Evolutionary conservation across 2,329 filamentous ascomycete genomes (phyloP).

Genomic region (Apiospora aurea): DNA sequence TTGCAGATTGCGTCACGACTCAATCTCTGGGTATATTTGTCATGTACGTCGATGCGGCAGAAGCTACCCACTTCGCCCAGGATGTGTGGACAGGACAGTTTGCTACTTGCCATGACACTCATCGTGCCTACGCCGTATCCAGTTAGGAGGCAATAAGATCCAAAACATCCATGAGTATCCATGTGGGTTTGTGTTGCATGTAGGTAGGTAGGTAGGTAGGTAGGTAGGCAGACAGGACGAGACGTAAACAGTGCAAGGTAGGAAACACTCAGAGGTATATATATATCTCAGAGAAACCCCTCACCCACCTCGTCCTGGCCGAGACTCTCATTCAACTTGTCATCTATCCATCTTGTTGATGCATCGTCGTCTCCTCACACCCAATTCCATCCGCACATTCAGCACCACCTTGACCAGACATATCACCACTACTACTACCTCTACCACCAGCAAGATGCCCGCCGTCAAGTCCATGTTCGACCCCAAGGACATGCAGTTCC

Average conservation of each 20-base stretch:
- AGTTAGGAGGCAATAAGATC: neutral
- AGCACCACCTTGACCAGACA: slow-evolving; percentile 3
- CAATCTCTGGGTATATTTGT: neutral
- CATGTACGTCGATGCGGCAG: neutral
- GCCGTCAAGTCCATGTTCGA: slow-evolving; percentile 37
- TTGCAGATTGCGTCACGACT: slow-evolving; percentile 12
- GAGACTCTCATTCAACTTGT: neutral
- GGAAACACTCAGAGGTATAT: neutral
- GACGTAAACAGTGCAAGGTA: slow-evolving; percentile 6
- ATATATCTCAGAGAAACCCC: slow-evolving; percentile 5
- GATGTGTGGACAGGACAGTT: neutral
- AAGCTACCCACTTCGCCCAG: neutral
- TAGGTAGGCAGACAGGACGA: neutral
- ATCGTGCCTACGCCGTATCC: neutral
- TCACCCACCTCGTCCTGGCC: neutral
- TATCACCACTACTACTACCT: neutral
- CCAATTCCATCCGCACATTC: slow-evolving; percentile 19
- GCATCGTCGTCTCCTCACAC: slow-evolving; percentile 6
- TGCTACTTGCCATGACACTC: neutral
- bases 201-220: neutral
- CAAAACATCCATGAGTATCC: neutral
- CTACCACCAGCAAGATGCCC: slow-evolving; percentile 10
- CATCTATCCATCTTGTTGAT: neutral
- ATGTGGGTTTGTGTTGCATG: neutral
- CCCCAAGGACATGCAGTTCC: slow-evolving; percentile 49